Base-by-base conservation (phyloP, 345 rosid genomes). In the Microcos paniculata region DNA sequence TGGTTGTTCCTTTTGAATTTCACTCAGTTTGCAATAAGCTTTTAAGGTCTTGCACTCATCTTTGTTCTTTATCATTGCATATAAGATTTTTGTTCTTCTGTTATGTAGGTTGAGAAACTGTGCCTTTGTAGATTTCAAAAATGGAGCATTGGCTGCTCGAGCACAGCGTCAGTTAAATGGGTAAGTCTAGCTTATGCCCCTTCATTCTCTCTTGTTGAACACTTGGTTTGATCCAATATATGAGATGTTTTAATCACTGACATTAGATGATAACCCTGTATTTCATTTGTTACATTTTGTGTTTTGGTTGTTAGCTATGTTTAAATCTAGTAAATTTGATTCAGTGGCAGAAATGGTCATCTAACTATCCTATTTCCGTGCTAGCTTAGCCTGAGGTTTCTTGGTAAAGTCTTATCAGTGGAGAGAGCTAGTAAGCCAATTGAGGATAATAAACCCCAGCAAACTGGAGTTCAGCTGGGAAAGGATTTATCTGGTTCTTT, bases 61-160 rank as follows among this genome's bases (percentile, higher is more conserved):
- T n/a, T 57, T 30, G 9, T 48, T 73, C 28, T 40, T n/a, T 24
- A 23, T 57, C 35, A 24, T n/a, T 28, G 49, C 64, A 28, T 64
- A 48, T 53, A 5, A 35, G 48, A 70, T 6, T 66, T 11, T 14
- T 26, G 26, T 75, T 70, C 15, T 66, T 78, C 4, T 7, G 30
- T 67, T 48, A 2, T n/a, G 70, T 85, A 93, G 99, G 82, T 80
- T 90, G 74, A 93, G 87, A 53, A 90, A 88, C 75, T 90, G 93
- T 88, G 98, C 91, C 18, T 93, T 93, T 88, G 89, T 91, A 78
- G 97, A 95, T 90, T 95, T 95, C 75, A 81, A 84, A 80, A 90
- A 74, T 83, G 94, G 91, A 79, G 84, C 86, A 8, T 68, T 84
- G 78, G 98, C 97, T 72, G 85, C 85, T 81, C 96, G 90, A 93